Base-by-base conservation (phyloP, 1,139 yeast species). In the Pneumocystis carinii region DNA sequence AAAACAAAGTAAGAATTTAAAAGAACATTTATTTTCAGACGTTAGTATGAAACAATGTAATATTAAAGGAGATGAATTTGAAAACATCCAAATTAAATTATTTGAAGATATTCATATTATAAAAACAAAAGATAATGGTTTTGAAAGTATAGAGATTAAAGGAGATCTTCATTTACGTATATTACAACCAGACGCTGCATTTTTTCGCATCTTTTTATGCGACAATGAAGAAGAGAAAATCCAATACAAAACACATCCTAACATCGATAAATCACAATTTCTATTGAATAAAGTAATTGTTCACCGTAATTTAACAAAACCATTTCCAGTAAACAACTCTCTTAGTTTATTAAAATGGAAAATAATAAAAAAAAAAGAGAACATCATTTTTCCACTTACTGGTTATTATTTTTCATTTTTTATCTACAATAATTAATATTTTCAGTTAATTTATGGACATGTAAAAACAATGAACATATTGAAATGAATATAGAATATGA, bases 91-190 rank as follows among this genome's bases (percentile, higher is more conserved):
- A 73, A 79, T 90, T 66, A 79, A 87, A 14, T 76, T 90, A 62
- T 84, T 84, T 70, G 98, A 92, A 75, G 84, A 85, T 69, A 78
- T 90, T 66, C 79, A 83, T 60, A 95, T 95, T 6, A 84, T 83
- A 70, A 80, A 90, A 67, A 78, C 86, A 35, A 85, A 97, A 72
- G 97, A 90, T 70, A 97, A 97, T 61, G 79, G 87, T 0, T 77
- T 90, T 65, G 73, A 80, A 63, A 78, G 83, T 37, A 82, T 90
- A 60, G 97, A 90, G 72, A 81, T 90, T 66, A 89, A 89, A 75
- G 98, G 98, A 73, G 95, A 87, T 69, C 79, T 92, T 70, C 95
- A 89, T 75, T 79, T 92, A 37, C 29, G 38, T 39, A 19, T 57
- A 57, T 57, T 39, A 24, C 29, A 57, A 29, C 24, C 17, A 37